These are phyloP conservation scores for Aureobasidium sp. DNA, from an alignment of 2,329 filamentous ascomycete species.

Conservation along the genomic window DNA sequence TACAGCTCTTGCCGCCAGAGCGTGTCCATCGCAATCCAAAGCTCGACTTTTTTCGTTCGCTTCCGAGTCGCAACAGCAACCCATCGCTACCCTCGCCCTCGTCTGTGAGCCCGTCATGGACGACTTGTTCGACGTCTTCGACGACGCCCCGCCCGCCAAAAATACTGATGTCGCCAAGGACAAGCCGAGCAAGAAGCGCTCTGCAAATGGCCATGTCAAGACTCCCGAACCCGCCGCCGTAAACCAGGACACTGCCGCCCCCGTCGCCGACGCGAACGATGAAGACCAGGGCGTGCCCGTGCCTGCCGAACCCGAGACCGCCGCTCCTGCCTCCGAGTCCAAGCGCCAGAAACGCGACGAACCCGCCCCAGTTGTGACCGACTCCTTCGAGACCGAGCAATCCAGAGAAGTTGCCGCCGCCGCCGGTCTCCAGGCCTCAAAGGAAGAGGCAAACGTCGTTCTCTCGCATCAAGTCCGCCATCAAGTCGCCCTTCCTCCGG, in stretches of 20 bases:
- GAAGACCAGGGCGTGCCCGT: not conserved
- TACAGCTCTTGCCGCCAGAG: not conserved
- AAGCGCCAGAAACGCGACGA: slow-evolving; percentile 61
- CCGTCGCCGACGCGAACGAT: not conserved
- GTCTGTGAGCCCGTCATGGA: slow-evolving; percentile 25
- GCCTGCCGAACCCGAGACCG: slow-evolving; percentile 13
- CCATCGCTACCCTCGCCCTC: not conserved
- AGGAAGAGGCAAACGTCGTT: slow-evolving; percentile 63
- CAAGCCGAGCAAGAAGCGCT: slow-evolving; percentile 69
- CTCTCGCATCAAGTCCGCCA: slow-evolving; percentile 97
- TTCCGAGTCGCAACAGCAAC: not conserved
- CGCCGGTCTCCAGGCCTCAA: slow-evolving; percentile 54
- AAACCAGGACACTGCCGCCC: not conserved
- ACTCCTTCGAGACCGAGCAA: slow-evolving; percentile 90
- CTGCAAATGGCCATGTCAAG: slow-evolving; percentile 72
- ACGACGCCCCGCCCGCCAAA: slow-evolving; percentile 24
- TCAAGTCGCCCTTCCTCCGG: slow-evolving; percentile 88
- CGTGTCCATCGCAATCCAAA: not conserved
- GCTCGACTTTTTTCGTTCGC: slow-evolving; percentile 8
- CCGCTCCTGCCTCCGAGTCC: slow-evolving; percentile 40
- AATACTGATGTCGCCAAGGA: slow-evolving; percentile 17
- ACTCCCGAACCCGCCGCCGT: slow-evolving; percentile 23
- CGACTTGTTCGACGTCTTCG: slow-evolving; percentile 38
- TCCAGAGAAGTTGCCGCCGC: slow-evolving; percentile 81
- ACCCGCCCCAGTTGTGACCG: slow-evolving; percentile 74